phyloP scores from a whole-genome alignment of 768 basidiomycete genomes.

The Candolleomyces aberdarensis region DNA sequence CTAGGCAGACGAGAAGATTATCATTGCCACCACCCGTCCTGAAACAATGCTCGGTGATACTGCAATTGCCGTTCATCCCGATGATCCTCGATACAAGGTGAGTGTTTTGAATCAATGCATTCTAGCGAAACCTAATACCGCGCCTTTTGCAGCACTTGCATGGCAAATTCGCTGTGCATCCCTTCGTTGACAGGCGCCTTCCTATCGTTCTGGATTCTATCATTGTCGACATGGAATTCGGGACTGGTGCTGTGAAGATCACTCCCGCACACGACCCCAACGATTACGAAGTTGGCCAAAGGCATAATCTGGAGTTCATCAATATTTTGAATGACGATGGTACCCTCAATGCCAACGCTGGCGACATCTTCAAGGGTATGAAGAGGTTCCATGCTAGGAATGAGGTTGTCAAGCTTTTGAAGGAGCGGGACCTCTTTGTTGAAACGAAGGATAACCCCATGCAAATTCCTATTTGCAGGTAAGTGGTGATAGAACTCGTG shows the following conservation, averaged over 20 bases:
- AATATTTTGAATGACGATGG: constrained; percentile 97
- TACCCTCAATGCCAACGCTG: constrained; percentile 89
- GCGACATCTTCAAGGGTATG: constrained; percentile 88
- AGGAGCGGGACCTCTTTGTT: constrained; percentile 80
- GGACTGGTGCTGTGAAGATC: constrained; percentile 98
- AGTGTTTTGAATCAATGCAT: not conserved
- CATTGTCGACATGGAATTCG: constrained; percentile 92
- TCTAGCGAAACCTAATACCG: not conserved
- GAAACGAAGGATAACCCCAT: constrained; percentile 97
- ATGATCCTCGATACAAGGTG: constrained; percentile 86
- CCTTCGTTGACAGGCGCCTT: constrained; percentile 81
- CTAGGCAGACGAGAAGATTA: constrained; percentile 73
- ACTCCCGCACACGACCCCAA: constrained; percentile 97
- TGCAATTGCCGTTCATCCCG: constrained; percentile 93
- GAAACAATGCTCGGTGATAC: constrained; percentile 99
- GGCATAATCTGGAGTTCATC: constrained; percentile 89
- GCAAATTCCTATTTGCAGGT: constrained; percentile 94
- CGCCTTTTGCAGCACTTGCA: constrained; percentile 67
- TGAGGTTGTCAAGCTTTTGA: constrained; percentile 77
- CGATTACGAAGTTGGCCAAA: constrained; percentile 90
- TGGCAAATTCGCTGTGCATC: constrained; percentile 87
- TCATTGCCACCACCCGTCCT: constrained; percentile 96
- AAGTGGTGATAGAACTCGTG: constrained; percentile 16
- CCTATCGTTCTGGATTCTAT: constrained; percentile 87
- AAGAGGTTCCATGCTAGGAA: constrained; percentile 93